Evolutionary conservation across 2,329 filamentous ascomycete species (phyloP).

Genomic region (Lasiodiplodia theobromae): DNA sequence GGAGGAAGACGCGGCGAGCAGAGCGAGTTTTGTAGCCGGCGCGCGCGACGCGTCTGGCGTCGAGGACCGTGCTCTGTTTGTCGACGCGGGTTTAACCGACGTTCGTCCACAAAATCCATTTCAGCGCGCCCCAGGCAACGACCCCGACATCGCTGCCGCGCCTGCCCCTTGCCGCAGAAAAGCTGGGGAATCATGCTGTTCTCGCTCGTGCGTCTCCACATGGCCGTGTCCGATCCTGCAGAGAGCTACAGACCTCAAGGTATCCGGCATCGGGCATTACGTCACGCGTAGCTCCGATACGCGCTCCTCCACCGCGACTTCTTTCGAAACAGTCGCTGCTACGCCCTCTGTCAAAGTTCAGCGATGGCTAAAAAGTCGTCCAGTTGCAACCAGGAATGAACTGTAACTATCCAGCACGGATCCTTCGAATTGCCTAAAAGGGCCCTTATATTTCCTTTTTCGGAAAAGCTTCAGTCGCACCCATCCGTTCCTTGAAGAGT

Average conservation of each 20-base stretch:
- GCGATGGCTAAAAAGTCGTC: neutral
- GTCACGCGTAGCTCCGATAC: slow-evolving; percentile 16
- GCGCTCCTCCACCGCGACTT: neutral
- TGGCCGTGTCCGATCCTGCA: slow-evolving; percentile 3
- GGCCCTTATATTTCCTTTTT: slow-evolving; percentile 10
- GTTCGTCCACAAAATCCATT: neutral
- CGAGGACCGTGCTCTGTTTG: slow-evolving; percentile 15
- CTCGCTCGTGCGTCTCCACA: neutral
- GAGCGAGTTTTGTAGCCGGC: slow-evolving; percentile 25
- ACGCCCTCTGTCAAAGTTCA: neutral
- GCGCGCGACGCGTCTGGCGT: slow-evolving; percentile 27
- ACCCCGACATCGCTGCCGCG: slow-evolving; percentile 9
- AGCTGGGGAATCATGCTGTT: neutral
- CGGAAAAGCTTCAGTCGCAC: neutral
- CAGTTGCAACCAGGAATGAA: neutral
- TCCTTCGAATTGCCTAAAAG: neutral
- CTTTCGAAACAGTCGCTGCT: neutral
- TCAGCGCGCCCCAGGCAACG: neutral
- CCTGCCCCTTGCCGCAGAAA: neutral
- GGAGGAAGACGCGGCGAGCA: slow-evolving; percentile 21
- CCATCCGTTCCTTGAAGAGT: neutral
- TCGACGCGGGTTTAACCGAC: slow-evolving; percentile 1
- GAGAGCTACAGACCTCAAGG: slow-evolving; percentile 4
- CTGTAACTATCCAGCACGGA: neutral
- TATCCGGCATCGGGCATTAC: slow-evolving; percentile 25